Percentiles rank a stretch among this genome's conserved stretches.
phyloP scores from a whole-genome alignment of 352 stramenopile species.

The Thraustotheca clavata region DNA sequence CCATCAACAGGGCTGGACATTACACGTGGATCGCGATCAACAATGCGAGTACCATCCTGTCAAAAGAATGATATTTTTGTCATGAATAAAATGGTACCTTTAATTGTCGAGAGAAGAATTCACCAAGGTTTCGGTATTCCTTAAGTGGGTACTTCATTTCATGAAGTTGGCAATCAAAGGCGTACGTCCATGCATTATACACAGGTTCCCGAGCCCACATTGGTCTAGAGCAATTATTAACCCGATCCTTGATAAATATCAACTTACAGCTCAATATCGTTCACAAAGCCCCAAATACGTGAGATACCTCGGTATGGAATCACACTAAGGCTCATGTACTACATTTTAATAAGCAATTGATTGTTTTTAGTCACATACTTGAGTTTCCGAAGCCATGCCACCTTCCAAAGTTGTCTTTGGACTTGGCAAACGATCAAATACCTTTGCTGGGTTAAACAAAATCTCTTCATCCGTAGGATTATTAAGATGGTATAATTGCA shows the following conservation, averaged over 20 bases:
- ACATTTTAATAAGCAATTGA: constrained; percentile 7
- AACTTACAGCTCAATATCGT: constrained; percentile 74
- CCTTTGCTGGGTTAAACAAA: constrained; percentile 31
- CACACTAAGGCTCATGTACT: constrained; percentile 50
- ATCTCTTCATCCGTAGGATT: neutral
- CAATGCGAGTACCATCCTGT: constrained; percentile 17
- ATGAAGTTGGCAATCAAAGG: constrained; percentile 76
- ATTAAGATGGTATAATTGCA: constrained; percentile 12
- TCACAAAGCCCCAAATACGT: constrained; percentile 62
- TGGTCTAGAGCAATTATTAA: constrained; percentile 28
- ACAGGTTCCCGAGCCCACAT: constrained; percentile 56
- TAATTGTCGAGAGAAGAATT: constrained; percentile 78
- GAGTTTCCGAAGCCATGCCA: constrained; percentile 55
- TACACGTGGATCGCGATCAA: constrained; percentile 23
- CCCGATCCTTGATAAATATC: neutral
- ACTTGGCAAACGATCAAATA: constrained; percentile 40
- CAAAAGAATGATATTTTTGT: neutral
- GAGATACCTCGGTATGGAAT: constrained; percentile 70
- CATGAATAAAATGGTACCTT: constrained; percentile 32
- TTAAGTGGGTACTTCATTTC: constrained; percentile 77
- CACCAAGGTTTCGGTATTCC: constrained; percentile 63
- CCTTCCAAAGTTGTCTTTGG: constrained; percentile 49
- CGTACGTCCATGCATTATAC: constrained; percentile 74
- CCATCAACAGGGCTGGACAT: constrained; percentile 53
- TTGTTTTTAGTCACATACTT: constrained; percentile 24